A percentile compares a stretch with the other conserved stretches of the same genome.
phyloP scores from a whole-genome alignment of 768 basidiomycete genomes.

The Dioszegia aurantiaca region DNA sequence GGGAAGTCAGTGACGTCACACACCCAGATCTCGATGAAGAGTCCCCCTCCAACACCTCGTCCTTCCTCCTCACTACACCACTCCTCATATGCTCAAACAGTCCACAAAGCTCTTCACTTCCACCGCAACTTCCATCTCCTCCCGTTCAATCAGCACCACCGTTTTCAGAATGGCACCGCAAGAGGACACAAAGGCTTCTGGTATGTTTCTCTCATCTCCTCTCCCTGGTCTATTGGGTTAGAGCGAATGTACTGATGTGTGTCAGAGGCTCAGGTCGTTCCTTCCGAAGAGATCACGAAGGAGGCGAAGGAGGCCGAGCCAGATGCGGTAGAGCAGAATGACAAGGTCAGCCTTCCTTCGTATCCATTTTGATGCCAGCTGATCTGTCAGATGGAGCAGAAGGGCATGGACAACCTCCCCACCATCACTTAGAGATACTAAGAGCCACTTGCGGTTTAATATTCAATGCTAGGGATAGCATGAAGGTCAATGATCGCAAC shows the following conservation, averaged over 20 bases:
- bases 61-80: neutral
- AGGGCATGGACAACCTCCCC: conserved; percentile 38
- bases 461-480: too few relatives aligned
- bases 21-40: neutral
- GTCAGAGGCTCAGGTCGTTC: conserved; percentile 16
- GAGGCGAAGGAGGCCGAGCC: conserved; percentile 41
- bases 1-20: conserved; percentile 11
- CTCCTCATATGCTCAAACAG: conserved; percentile 7
- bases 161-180: conserved; percentile 12
- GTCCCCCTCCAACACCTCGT: neutral
- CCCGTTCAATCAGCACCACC: conserved; percentile 7
- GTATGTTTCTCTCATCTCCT: neutral
- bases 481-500: too few relatives aligned
- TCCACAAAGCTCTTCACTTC: conserved; percentile 3
- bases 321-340: conserved; percentile 37
- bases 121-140: neutral
- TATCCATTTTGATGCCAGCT: too few relatives aligned
- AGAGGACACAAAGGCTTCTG: conserved; percentile 7
- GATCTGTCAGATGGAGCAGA: conserved; percentile 39
- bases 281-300: conserved; percentile 36
- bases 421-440: conserved; percentile 23
- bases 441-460: too few relatives aligned
- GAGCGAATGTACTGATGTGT: neutral
- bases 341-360: conserved; percentile 45
- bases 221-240: neutral